Percentiles rank a stretch among this genome's conserved stretches.
These are phyloP conservation scores for Lithospermum erythrorhizon DNA, from an alignment of 257 asterid species.

Conservation along the genomic window DNA sequence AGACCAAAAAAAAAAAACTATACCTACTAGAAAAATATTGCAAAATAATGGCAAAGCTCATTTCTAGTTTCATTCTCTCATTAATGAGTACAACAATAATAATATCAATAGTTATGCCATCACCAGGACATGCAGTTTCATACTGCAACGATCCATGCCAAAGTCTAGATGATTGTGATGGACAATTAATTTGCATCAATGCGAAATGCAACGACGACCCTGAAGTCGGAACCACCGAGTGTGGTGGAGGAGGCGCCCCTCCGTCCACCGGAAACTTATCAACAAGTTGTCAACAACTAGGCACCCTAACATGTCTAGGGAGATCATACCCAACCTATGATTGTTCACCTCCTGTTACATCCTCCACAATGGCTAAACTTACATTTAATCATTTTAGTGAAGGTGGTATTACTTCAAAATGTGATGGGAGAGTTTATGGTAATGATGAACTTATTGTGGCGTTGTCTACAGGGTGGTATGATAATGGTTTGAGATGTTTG, in stretches of 20 bases:
- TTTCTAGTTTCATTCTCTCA: not conserved
- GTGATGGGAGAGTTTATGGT: constrained; percentile 22
- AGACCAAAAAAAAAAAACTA: too few relatives aligned
- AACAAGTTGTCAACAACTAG: constrained; percentile 12
- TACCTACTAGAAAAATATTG: too few relatives aligned
- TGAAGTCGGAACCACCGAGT: constrained; percentile 16
- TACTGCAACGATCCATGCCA: constrained; percentile 23
- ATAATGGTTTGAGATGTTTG: constrained; percentile 21
- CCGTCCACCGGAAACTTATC: not conserved
- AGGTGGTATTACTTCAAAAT: constrained; percentile 30
- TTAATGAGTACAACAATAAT: not conserved
- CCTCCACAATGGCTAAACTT: constrained; percentile 29
- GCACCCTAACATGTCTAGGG: constrained; percentile 20
- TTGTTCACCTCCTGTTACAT: constrained; percentile 31
- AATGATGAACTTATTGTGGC: constrained; percentile 32
- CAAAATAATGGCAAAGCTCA: constrained; percentile 12
- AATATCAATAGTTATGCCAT: not conserved
- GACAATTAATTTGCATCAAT: constrained; percentile 21
- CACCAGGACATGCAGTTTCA: constrained; percentile 7
- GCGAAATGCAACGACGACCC: constrained; percentile 30
- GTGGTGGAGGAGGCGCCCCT: constrained; percentile 12
- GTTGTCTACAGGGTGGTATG: constrained; percentile 39
- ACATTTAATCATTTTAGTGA: constrained; percentile 37
- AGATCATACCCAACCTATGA: constrained; percentile 13
- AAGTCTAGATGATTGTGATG: constrained; percentile 17